Percentiles rank a stretch among this genome's conserved stretches.
These are phyloP conservation scores for Trypanosomatidae sp. DNA, from an alignment of 208 protist species.

Conservation along the genomic window DNA sequence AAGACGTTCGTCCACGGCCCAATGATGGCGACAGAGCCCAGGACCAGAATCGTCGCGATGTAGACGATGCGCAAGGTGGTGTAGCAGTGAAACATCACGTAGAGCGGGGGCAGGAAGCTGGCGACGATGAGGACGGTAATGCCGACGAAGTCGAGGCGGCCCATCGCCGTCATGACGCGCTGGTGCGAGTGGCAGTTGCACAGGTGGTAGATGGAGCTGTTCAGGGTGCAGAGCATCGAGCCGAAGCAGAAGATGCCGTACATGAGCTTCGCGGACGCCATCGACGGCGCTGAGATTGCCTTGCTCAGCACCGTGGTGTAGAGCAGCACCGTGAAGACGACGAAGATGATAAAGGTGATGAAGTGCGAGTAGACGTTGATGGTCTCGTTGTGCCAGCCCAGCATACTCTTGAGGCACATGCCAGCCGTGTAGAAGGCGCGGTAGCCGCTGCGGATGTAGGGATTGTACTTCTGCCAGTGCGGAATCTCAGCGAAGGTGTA, in stretches of 20 bases:
- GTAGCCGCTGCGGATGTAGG: constrained; percentile 64
- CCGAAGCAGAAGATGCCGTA: constrained; percentile 75
- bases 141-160: constrained; percentile 80
- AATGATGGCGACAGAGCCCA: constrained; percentile 67
- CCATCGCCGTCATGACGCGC: constrained; percentile 53
- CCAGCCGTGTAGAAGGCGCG: constrained; percentile 62
- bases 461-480: constrained; percentile 49
- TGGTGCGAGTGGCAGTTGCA: constrained; percentile 55
- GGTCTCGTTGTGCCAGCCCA: constrained; percentile 88
- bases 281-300: constrained; percentile 16
- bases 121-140: constrained; percentile 81
- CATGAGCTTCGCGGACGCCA: constrained; percentile 35
- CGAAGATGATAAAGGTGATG: constrained; percentile 62
- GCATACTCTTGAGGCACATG: constrained; percentile 62
- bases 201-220: constrained; percentile 75
- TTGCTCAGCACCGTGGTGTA: constrained; percentile 39
- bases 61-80: constrained; percentile 59
- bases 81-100: constrained; percentile 76
- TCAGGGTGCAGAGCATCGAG: constrained; percentile 73
- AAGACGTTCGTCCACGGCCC: constrained; percentile 71
- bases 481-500: constrained; percentile 52
- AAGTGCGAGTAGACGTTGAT: constrained; percentile 86
- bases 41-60: constrained; percentile 51
- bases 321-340: constrained; percentile 49
- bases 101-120: constrained; percentile 85